Conservation (phyloP, 1,284 basidiomycete species). For the Trichosporon asahii region DNA sequence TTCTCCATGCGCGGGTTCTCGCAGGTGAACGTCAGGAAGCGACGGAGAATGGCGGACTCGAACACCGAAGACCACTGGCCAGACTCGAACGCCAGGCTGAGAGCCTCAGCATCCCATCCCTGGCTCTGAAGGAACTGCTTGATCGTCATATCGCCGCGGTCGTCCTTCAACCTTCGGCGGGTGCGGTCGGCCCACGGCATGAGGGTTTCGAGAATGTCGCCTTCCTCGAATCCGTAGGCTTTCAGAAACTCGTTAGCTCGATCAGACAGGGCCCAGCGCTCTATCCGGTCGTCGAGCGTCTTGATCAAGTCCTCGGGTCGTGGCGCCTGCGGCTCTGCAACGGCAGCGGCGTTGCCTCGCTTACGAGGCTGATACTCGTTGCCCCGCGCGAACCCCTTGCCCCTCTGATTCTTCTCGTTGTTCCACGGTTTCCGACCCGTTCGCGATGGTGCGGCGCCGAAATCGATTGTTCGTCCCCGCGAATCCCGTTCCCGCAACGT, state of each 20-base stretch:
- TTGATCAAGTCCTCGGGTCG: neutral
- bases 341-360: neutral
- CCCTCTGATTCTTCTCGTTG: neutral
- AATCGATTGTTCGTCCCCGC: neutral
- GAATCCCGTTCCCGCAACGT: neutral
- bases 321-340: neutral
- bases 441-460: neutral
- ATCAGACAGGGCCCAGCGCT: neutral
- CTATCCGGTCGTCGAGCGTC: slow-evolving; percentile 1
- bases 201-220: neutral
- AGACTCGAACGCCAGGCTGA: slow-evolving; percentile 33
- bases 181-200: slow-evolving; percentile 12
- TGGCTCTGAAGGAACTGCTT: slow-evolving; percentile 16
- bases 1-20: slow-evolving; percentile 13
- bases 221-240: neutral
- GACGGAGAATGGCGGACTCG: slow-evolving; percentile 35
- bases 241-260: neutral
- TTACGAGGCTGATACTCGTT: neutral
- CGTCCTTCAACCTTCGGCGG: slow-evolving; percentile 1
- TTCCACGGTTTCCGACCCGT: neutral
- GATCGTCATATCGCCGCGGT: slow-evolving; percentile 13
- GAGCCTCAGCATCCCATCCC: slow-evolving; percentile 33
- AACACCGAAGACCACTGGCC: slow-evolving; percentile 26
- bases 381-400: neutral
- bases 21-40: slow-evolving; percentile 27